A percentile compares a stretch with the other conserved stretches of the same genome.
phyloP scores from a whole-genome alignment of 768 basidiomycete species.

The Termitomyces sp. region DNA sequence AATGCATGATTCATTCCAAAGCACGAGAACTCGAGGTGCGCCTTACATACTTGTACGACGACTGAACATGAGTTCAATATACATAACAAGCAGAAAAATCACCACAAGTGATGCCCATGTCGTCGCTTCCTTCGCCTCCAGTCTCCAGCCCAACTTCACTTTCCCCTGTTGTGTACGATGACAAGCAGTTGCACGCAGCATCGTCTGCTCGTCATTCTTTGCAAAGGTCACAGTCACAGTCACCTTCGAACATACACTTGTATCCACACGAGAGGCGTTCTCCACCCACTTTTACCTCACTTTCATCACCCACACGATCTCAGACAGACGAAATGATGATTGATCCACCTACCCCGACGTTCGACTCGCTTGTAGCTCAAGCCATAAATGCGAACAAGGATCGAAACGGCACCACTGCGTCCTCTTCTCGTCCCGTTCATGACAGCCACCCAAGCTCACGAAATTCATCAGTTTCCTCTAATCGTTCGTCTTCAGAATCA shows the following conservation, averaged over 20 bases:
- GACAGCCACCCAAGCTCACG: constrained; percentile 4
- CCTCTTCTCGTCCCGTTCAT: constrained; percentile 1
- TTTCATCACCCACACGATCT: constrained; percentile 22
- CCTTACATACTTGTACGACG: background rate
- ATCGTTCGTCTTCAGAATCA: background rate
- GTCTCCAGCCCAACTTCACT: constrained; percentile 23
- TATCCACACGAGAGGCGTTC: background rate
- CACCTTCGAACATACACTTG: background rate
- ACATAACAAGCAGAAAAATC: background rate
- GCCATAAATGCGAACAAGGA: constrained; percentile 7
- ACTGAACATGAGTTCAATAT: background rate
- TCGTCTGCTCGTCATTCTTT: background rate
- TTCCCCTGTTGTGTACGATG: constrained; percentile 7
- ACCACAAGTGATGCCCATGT: constrained; percentile 14
- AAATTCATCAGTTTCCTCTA: constrained; percentile 24
- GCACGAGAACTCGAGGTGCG: constrained; percentile 4
- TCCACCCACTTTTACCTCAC: constrained; percentile 22
- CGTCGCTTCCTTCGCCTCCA: constrained; percentile 32
- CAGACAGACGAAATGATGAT: background rate
- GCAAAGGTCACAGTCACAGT: background rate
- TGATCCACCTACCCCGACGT: constrained; percentile 16
- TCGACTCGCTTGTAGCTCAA: constrained; percentile 16
- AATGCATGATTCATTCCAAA: background rate
- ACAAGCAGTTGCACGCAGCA: background rate
- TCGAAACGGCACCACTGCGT: background rate